Percentiles rank a stretch among this genome's conserved stretches.
phyloP scores from a whole-genome alignment of 2,329 filamentous ascomycete species.

The Rutstroemia sp. region DNA sequence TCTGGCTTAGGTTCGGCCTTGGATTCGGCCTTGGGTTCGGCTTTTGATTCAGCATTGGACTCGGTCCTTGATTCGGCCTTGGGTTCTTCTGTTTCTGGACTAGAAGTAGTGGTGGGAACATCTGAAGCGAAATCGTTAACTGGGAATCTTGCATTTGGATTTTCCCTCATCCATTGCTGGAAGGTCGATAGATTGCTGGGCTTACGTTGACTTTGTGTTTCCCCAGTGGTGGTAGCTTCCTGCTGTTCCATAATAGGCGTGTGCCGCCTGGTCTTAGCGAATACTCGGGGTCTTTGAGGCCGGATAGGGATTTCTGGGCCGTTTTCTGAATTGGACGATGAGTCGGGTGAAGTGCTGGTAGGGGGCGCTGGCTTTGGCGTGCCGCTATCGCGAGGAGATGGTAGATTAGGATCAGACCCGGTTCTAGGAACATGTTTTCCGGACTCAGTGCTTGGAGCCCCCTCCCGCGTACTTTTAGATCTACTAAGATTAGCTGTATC shows the following conservation, averaged over 20 bases:
- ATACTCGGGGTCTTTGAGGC: conserved; percentile 4
- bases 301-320: conserved; percentile 3
- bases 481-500: conserved; percentile 33
- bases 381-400: conserved; percentile 14
- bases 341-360: conserved; percentile 5
- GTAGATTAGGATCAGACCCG: conserved; percentile 24
- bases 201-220: conserved; percentile 19
- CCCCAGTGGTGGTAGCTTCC: background rate
- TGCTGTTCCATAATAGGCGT: conserved; percentile 1
- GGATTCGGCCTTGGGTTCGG: too few relatives aligned
- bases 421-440: conserved; percentile 18
- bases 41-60: background rate
- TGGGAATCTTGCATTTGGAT: conserved; percentile 14
- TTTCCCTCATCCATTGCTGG: conserved; percentile 16
- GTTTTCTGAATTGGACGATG: conserved; percentile 10
- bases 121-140: conserved; percentile 21
- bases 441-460: background rate
- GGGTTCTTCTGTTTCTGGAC: conserved; percentile 6
- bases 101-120: conserved; percentile 16
- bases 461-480: conserved; percentile 27
- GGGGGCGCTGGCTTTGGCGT: conserved; percentile 9
- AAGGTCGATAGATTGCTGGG: conserved; percentile 10
- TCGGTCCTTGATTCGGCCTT: background rate
- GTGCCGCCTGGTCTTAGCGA: conserved; percentile 10
- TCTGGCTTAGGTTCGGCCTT: background rate